Base-by-base conservation (phyloP, 306 rosid genomes). In the Neltuma alba region DNA sequence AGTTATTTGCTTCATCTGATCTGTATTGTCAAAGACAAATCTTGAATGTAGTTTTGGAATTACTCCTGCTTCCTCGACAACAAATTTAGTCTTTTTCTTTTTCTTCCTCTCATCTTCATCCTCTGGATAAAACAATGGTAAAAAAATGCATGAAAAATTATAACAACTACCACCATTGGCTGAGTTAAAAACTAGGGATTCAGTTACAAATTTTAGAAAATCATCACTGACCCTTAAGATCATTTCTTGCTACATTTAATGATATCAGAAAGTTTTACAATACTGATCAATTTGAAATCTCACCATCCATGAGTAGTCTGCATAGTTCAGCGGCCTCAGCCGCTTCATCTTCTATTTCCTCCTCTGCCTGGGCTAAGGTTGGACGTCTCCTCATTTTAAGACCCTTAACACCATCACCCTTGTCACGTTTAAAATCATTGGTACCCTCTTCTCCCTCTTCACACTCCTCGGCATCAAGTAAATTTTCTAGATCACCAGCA, bases 401-500 rank as follows among this genome's bases (percentile, higher is more conserved):
- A 65, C 97, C 99, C 86, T 91, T 92, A 76, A 91, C 97, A 54
- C 97, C 87, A 72, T 94, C 99, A 63, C 81, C 86, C 83, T 91
- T 95, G 74, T 95, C 98, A 78, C 90, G 88, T 71, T 89, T 87
- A 69, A 90, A 76, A 78, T 86, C 94, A 79, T 83, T 75, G 58
- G 88, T 87, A 79, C 90, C 97, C 65, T 87, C 93, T 38, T 80
- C 91, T 55, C 86, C 97, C 78, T 92, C 97, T 85, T 95, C 97
- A 86, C 79, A 89, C 86, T 91, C 99, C 87, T 92, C 99, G 54
- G 97, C 97, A 86, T 95, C 99, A 81, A 95, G 99, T 75, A 95
- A 88, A 85, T 92, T 95, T 84, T 95, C 99, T 64, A 95, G 87
- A 87, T 95, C 99, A 63, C 99, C 99, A 58, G 99, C 98, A 90